Percentiles rank a stretch among this genome's conserved stretches.
These are phyloP conservation scores for Somion occarium DNA, from an alignment of 1,284 basidiomycete genomes.

Conservation along the genomic window DNA sequence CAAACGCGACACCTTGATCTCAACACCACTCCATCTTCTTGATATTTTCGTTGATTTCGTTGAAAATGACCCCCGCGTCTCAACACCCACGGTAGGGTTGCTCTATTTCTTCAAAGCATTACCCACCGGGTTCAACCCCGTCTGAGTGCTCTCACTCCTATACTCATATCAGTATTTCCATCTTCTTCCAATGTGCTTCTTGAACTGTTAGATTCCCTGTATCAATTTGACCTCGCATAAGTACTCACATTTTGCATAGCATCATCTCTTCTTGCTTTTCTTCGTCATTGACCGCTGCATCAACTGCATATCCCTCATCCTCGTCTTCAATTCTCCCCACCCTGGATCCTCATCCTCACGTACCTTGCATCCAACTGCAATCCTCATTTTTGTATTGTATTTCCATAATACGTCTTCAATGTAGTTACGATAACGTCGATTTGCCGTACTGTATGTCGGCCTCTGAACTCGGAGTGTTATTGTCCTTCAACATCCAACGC, in stretches of 20 bases:
- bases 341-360: conserved; percentile 1
- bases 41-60: conserved; percentile 1
- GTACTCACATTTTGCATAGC: conserved; percentile 11
- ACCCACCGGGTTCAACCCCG: conserved; percentile 73
- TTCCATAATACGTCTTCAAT: background rate
- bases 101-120: conserved; percentile 19
- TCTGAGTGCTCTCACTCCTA: conserved; percentile 3
- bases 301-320: conserved; percentile 33
- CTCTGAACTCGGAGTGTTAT: too few species aligned
- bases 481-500: too few species aligned
- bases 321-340: conserved; percentile 6
- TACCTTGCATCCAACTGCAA: conserved; percentile 19
- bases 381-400: conserved; percentile 5
- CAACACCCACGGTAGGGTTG: conserved; percentile 20
- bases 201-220: conserved; percentile 14
- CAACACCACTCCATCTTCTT: conserved; percentile 7
- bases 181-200: conserved; percentile 11
- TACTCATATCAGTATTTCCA: conserved; percentile 15
- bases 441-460: too few species aligned
- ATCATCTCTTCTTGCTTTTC: conserved; percentile 19
- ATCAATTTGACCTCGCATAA: conserved; percentile 14
- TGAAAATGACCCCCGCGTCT: conserved; percentile 9
- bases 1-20: too few species aligned
- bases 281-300: conserved; percentile 31
- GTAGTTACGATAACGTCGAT: background rate